phyloP scores from a whole-genome alignment of 306 rosid species.

The Malus sylvestris region DNA sequence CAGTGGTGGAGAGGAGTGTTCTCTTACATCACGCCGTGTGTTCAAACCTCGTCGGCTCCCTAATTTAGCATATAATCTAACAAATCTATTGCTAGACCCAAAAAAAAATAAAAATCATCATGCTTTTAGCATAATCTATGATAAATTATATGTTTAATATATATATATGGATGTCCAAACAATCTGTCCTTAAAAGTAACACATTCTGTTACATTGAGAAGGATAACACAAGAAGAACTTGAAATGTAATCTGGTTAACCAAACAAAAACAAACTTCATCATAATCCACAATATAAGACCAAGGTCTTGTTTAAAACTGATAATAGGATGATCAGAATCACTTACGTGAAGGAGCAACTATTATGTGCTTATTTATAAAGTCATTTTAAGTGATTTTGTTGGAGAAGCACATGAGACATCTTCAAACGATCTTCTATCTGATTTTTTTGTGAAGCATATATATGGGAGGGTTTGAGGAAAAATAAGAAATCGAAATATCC shows the following conservation, averaged over 20 bases:
- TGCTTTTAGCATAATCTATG: not conserved
- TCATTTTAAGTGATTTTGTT: too few species aligned
- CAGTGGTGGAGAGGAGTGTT: too few species aligned
- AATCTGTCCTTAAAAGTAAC: not conserved
- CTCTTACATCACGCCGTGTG: too few species aligned
- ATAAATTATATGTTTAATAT: not conserved
- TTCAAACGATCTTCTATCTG: not conserved
- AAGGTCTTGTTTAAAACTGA: too few species aligned
- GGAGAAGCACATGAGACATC: not conserved
- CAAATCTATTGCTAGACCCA: too few species aligned
- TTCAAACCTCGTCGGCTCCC: rapidly evolving
- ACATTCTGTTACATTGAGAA: not conserved
- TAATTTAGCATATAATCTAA: too few species aligned
- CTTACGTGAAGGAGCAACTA: not conserved
- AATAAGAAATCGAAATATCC: not conserved
- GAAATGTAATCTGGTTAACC: not conserved
- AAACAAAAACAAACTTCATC: not conserved
- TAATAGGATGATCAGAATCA: too few species aligned
- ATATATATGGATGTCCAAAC: not conserved
- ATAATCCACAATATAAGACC: not conserved
- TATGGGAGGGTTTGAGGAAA: not conserved
- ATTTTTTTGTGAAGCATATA: not conserved
- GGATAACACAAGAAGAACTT: not conserved
- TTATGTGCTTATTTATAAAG: not conserved
- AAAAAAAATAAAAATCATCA: not conserved